Conservation (phyloP, 2,329 filamentous ascomycete species). For the Peltaster fructicola region DNA sequence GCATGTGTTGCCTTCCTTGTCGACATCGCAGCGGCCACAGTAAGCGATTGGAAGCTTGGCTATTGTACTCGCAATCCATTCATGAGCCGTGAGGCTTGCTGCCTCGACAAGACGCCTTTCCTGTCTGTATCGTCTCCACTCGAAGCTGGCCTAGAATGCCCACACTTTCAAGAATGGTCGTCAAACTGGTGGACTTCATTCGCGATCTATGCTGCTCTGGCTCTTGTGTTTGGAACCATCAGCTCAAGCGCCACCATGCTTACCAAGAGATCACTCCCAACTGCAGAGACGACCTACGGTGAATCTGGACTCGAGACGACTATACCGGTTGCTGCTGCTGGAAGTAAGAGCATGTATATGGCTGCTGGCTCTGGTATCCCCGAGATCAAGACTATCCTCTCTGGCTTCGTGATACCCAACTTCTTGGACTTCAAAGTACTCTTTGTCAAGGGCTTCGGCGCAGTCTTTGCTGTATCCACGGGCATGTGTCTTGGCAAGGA, state of each 20-base stretch:
- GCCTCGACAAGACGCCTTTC: slow-evolving; percentile 20
- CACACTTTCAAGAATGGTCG: slow-evolving; percentile 28
- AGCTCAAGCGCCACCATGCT: slow-evolving; percentile 32
- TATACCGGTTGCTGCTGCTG: slow-evolving; percentile 7
- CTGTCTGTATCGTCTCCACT: slow-evolving; percentile 2
- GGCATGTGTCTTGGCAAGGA: slow-evolving; percentile 46
- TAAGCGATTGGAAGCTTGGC: slow-evolving; percentile 41
- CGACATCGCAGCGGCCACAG: slow-evolving; percentile 35
- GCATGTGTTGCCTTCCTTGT: slow-evolving; percentile 39
- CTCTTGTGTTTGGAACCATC: slow-evolving; percentile 32
- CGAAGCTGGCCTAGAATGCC: slow-evolving; percentile 20
- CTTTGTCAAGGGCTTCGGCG: slow-evolving; percentile 39
- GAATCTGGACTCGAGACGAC: slow-evolving; percentile 1
- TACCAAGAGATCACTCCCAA: slow-evolving; percentile 32
- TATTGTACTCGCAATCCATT: slow-evolving; percentile 32
- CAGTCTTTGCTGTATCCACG: slow-evolving; percentile 39
- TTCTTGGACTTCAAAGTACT: slow-evolving; percentile 39
- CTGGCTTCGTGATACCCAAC: slow-evolving; percentile 41
- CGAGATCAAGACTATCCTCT: slow-evolving; percentile 44
- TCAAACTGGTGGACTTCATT: slow-evolving; percentile 24
- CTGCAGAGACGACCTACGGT: slow-evolving; percentile 17
- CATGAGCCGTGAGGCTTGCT: slow-evolving; percentile 34
- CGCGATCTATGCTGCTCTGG: slow-evolving; percentile 32
- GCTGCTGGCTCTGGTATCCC: slow-evolving; percentile 42
- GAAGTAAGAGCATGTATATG: slow-evolving; percentile 40